Evolutionary conservation across 73 alveolate species (phyloP).

Genomic region (Paramecium tetraurelia): DNA sequence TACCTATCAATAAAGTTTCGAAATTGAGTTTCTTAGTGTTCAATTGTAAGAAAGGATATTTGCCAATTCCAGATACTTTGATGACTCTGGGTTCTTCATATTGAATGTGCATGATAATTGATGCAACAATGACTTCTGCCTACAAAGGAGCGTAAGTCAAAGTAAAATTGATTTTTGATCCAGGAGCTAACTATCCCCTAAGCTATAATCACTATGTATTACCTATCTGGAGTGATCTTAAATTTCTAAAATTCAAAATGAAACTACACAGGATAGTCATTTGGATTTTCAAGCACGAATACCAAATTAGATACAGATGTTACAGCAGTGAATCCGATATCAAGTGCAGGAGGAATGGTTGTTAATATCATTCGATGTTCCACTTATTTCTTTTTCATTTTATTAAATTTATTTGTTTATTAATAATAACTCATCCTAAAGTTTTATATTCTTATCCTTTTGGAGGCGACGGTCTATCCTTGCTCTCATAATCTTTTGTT

Average conservation of each 20-base stretch:
- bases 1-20: slow-evolving; percentile 84
- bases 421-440: slow-evolving; percentile 39
- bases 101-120: slow-evolving; percentile 83
- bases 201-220: background rate
- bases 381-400: background rate
- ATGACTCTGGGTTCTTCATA: slow-evolving; percentile 87
- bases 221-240: slow-evolving; percentile 71
- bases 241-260: slow-evolving; percentile 22
- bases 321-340: slow-evolving; percentile 45
- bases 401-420: background rate
- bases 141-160: slow-evolving; percentile 81
- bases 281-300: slow-evolving; percentile 26
- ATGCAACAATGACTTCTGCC: slow-evolving; percentile 91
- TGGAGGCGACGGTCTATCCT: slow-evolving; percentile 97
- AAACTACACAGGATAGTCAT: slow-evolving; percentile 16
- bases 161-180: slow-evolving; percentile 78
- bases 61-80: slow-evolving; percentile 93
- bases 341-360: slow-evolving; percentile 9
- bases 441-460: slow-evolving; percentile 95
- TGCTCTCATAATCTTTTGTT: slow-evolving; percentile 96
- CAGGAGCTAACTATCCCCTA: slow-evolving; percentile 66
- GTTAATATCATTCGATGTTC: background rate
- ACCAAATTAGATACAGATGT: background rate
- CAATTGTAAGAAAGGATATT: slow-evolving; percentile 93
- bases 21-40: slow-evolving; percentile 85